These are phyloP conservation scores for Decorospora gaudefroyi DNA, from an alignment of 2,329 filamentous ascomycete species.

Conservation along the genomic window DNA sequence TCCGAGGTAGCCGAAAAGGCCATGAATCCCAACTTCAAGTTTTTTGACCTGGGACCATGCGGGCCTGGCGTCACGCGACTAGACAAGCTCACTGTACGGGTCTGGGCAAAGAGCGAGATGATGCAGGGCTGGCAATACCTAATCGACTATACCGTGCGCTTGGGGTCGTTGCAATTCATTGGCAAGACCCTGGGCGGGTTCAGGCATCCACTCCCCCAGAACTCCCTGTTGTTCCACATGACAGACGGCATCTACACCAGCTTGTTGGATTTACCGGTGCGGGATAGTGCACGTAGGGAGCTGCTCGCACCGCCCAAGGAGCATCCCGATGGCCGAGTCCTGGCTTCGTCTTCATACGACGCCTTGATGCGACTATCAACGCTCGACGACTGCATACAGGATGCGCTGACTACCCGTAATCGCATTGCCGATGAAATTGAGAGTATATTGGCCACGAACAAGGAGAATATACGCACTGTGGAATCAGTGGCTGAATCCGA, in stretches of 20 bases:
- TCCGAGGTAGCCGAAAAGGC: conserved; percentile 79
- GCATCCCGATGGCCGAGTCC: conserved; percentile 54
- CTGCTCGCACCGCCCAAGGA: conserved; percentile 42
- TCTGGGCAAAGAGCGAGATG: conserved; percentile 70
- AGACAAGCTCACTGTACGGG: conserved; percentile 66
- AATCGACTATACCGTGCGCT: conserved; percentile 71
- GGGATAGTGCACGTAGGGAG: conserved; percentile 40
- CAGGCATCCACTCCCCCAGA: conserved; percentile 74
- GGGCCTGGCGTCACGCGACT: conserved; percentile 67
- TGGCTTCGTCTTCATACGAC: conserved; percentile 81
- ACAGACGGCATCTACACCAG: conserved; percentile 84
- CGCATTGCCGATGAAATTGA: conserved; percentile 80
- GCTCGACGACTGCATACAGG: conserved; percentile 87
- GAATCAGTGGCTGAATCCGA: conserved; percentile 51
- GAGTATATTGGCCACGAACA: conserved; percentile 48
- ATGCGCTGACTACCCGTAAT: conserved; percentile 78
- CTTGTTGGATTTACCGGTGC: conserved; percentile 65
- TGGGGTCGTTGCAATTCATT: conserved; percentile 77
- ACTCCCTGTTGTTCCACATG: conserved; percentile 84
- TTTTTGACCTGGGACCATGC: conserved; percentile 73
- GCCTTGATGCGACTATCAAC: conserved; percentile 86
- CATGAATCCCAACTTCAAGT: conserved; percentile 89
- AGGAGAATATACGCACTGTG: conserved; percentile 42
- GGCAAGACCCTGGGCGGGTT: conserved; percentile 65
- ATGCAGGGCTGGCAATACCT: conserved; percentile 65